Evolutionary conservation across 2,329 filamentous ascomycete species (phyloP), one percentile per base, ranked within the genome.

Genomic region (Neonectria ditissima): DNA sequence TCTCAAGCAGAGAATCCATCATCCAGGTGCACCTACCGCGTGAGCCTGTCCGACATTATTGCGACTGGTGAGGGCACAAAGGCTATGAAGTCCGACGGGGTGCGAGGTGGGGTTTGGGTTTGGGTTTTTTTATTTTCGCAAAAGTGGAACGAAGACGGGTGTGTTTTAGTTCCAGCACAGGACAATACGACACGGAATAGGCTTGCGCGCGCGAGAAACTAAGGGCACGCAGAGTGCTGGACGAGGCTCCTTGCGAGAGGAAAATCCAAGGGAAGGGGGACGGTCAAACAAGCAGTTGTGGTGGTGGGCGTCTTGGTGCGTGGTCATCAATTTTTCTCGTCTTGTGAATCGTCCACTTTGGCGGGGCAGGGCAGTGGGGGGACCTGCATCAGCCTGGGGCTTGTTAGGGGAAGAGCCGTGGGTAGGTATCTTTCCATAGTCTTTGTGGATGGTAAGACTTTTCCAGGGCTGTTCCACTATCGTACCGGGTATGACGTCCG

Each of bases 31-130:
- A 78, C 89, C 74, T 89, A 97, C 94, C 94, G 92, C 75, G 95
- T 98, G 76, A 97, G 89, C 84, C 92, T 97, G 87, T 97, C 94
- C 79, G 92, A 87, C 94, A 97, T 97, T 77, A 75, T 86, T 82
- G 75, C 74, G 66, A 67, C 59, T 24, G 62, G 62, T 52, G 60
- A 68, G 22, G 57, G 62, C 60, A 66, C 50, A 64, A 54, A 65
- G 59, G 56, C 54, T 59, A 51, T 62, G 44, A 55, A 50, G 56
- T 48, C 39, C 52, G 54, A 54, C 48, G 55, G 55, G 52, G 43
- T 53, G 51, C 34, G 57, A 57, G 65, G 69, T 65, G 66, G 68
- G 65, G 66, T 69, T 69, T 68, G 63, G 62, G 57, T 22, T 26
- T 32, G n/a, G 28, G 58, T 55, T 55, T 59, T 59, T 68, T 69